Evolutionary conservation across 805 yeast species (phyloP), one percentile per base, ranked within the genome.

Genomic region (Torulaspora franciscae): DNA sequence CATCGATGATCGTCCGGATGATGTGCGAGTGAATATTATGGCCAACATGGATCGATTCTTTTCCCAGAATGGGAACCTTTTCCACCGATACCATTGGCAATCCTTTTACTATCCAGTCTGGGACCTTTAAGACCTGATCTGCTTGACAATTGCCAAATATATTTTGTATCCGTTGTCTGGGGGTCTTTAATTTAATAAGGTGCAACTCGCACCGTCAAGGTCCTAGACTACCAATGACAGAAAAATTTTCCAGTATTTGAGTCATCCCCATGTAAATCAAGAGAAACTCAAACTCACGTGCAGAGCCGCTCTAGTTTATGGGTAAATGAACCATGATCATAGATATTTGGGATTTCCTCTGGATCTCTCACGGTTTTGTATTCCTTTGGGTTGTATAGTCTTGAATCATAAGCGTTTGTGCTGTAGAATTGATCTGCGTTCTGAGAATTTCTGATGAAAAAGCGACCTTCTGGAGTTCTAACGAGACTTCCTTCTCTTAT

Each of bases 41-140:
- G 29, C 99, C 99, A 49, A 93, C 89, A 66, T 87, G 95, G 67
- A 93, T 88, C 46, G 83, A 73, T 43, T 89, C 89, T 50, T 77
- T 68, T 13, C 96, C 95, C 57, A 93, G 75, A 58, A 90, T 90
- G 43, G 80, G 69, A 40, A 88, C 89, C 62, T 78, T 83, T 37
- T 68, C 59, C 24, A 65, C 45, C 25, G 55, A 46, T 27, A 60
- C 64, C 54, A 51, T 54, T 17, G 17, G 33, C 29, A 30, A 30
- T 8, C 15, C 15, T 7, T 14, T 5, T 15, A 14, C 13, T 11
- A 8, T 30, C 19, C 33, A 30, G 15, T 14, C 10, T 14, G 33
- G 7, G 10, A n/a, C 19, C 33, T 30, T 30, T 19, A 30, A 15
- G 22, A 30, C 33, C 22, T 30, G 23, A 15, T 15, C 10, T 14